Conservation (phyloP, 2,329 filamentous ascomycete species). For the Fusarium humuli region DNA sequence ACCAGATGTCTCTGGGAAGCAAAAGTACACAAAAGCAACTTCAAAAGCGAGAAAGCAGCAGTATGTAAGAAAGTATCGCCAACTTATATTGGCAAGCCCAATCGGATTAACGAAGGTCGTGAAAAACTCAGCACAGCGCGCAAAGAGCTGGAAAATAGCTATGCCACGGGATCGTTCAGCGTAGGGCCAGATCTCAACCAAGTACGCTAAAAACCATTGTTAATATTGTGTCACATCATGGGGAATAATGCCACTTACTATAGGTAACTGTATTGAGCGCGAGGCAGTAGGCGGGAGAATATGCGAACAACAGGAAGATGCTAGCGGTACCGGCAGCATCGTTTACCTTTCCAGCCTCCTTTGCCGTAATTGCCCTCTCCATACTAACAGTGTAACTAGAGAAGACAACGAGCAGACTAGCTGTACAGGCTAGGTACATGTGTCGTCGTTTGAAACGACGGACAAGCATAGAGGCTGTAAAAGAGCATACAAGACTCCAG, state of each 20-base stretch:
- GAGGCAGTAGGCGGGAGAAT: neutral
- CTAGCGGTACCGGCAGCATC: neutral
- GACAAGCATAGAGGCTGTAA: neutral
- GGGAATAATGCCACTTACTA: neutral
- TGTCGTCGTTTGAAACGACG: neutral
- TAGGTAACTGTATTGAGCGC: neutral
- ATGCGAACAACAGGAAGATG: neutral
- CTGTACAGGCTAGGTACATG: neutral
- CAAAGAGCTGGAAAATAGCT: neutral
- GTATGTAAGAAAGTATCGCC: neutral
- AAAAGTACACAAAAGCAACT: slow-evolving; percentile 56
- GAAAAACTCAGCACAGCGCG: neutral
- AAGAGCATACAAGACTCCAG: neutral
- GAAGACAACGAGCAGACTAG: neutral
- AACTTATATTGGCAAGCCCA: neutral
- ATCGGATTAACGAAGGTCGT: neutral
- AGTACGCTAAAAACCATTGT: neutral
- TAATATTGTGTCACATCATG: rapidly evolving
- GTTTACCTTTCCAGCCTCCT: neutral
- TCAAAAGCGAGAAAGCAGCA: slow-evolving; percentile 60
- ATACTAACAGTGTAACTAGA: neutral
- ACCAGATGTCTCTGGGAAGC: slow-evolving; percentile 65
- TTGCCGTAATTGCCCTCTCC: neutral
- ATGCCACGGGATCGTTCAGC: neutral
- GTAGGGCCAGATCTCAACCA: neutral